Percentiles rank a stretch among this genome's conserved stretches.
Conservation (phyloP, 352 stramenopile species). For the Phytophthora idaei region DNA sequence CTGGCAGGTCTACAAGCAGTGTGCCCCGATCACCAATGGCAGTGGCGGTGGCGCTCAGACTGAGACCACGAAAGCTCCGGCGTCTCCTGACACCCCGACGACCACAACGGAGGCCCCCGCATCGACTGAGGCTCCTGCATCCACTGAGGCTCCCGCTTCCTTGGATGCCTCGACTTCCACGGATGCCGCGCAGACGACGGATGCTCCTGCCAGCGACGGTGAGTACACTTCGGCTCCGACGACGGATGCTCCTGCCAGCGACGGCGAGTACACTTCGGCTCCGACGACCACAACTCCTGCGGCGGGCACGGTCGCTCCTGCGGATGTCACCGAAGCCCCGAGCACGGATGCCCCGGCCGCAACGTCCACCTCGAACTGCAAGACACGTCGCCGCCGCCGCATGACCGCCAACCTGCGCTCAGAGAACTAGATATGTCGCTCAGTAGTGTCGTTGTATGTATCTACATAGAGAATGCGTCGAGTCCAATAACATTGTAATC, state of each 20-base stretch:
- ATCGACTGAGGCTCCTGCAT: background rate
- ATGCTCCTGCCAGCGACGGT: background rate
- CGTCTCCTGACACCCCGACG: background rate
- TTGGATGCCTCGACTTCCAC: conserved; percentile 4
- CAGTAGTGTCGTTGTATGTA: background rate
- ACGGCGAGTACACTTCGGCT: no score
- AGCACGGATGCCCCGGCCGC: conserved; percentile 11
- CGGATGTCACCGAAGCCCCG: conserved; percentile 9
- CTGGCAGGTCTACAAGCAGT: conserved; percentile 69
- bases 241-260: conserved; percentile 1
- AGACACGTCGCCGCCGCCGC: conserved; percentile 22
- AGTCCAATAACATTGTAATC: background rate
- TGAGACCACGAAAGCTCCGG: conserved; percentile 15
- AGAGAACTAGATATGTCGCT: conserved; percentile 28
- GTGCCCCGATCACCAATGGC: conserved; percentile 39
- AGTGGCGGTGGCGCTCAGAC: conserved; percentile 20
- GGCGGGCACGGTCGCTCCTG: conserved; percentile 8
- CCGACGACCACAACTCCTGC: conserved; percentile 15
- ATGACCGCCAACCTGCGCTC: conserved; percentile 40
- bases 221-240: background rate
- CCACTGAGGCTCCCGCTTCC: conserved; percentile 3
- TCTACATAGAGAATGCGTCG: background rate
- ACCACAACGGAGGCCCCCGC: conserved; percentile 11
- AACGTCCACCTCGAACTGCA: conserved; percentile 23
- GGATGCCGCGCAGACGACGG: background rate